These are phyloP conservation scores for Phlyctochytrium arcticum DNA, from an alignment of 192 early-diverging fungal genomes.

Conservation along the genomic window DNA sequence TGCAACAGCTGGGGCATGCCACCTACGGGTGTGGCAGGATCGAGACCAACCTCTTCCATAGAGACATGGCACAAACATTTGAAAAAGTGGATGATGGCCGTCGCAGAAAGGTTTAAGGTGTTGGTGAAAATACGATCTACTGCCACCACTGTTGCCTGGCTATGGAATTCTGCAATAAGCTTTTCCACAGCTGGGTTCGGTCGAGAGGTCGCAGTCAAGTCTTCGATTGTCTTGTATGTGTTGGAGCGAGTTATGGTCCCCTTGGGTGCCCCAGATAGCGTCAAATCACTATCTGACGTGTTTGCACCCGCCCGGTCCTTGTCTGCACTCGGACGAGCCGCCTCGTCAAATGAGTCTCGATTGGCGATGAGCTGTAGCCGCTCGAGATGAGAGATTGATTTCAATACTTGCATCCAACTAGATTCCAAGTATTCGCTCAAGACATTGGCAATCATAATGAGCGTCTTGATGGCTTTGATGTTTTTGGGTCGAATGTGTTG, in stretches of 20 bases:
- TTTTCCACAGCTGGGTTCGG: constrained; percentile 37
- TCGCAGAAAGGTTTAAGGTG: constrained; percentile 71
- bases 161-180: constrained; percentile 44
- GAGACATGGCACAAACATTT: constrained; percentile 76
- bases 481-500: constrained; percentile 88
- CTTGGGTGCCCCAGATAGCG: background rate
- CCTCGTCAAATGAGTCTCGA: constrained; percentile 5
- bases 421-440: constrained; percentile 50
- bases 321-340: background rate
- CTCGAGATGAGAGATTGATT: constrained; percentile 83
- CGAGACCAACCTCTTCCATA: constrained; percentile 77
- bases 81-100: constrained; percentile 87
- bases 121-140: constrained; percentile 84
- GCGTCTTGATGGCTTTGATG: constrained; percentile 81
- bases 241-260: background rate
- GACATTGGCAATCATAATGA: constrained; percentile 69
- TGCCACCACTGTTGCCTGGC: constrained; percentile 68
- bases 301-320: background rate
- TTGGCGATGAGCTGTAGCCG: constrained; percentile 73
- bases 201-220: constrained; percentile 16
- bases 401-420: constrained; percentile 80
- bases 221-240: constrained; percentile 25
- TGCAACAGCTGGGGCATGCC: constrained; percentile 3
- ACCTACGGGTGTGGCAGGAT: constrained; percentile 30
- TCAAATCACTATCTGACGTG: background rate